A percentile compares a stretch with the other conserved stretches of the same genome.
These are phyloP conservation scores for Omphalotus guepiniiformis DNA, from an alignment of 768 basidiomycete genomes.

Conservation along the genomic window DNA sequence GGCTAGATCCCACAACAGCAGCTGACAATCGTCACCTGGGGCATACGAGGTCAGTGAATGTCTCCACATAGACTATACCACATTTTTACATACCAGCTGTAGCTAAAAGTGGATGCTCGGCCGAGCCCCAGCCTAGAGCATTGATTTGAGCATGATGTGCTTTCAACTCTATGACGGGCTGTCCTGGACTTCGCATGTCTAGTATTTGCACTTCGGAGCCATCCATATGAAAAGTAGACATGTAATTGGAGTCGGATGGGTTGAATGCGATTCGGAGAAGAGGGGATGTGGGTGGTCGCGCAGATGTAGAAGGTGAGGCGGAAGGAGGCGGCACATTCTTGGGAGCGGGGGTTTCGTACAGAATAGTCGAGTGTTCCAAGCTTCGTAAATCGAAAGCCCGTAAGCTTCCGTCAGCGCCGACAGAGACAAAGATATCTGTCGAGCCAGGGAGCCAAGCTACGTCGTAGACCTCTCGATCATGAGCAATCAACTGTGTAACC, in stretches of 20 bases:
- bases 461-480: conserved; percentile 94
- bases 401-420: conserved; percentile 94
- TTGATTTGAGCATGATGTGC: conserved; percentile 82
- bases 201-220: conserved; percentile 86
- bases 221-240: conserved; percentile 97
- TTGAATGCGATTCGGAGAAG: conserved; percentile 88
- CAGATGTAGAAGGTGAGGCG: conserved; percentile 51
- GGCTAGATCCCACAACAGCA: conserved; percentile 90
- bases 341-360: conserved; percentile 89
- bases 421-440: conserved; percentile 96
- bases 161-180: conserved; percentile 87
- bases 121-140: conserved; percentile 86
- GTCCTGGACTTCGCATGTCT: conserved; percentile 95
- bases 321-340: conserved; percentile 62
- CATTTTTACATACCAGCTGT: conserved; percentile 65
- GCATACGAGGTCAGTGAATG: conserved; percentile 5
- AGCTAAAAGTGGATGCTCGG: conserved; percentile 78
- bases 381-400: conserved; percentile 96
- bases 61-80: not conserved
- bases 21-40: conserved; percentile 88
- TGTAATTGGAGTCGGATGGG: conserved; percentile 88
- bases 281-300: conserved; percentile 74
- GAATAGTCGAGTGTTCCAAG: conserved; percentile 95
- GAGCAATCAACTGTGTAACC: conserved; percentile 95
- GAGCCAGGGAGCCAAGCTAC: conserved; percentile 98